Evolutionary conservation across 345 rosid genomes (phyloP), one percentile per base, ranked within the genome.

Genomic region (Erucastrum elatum): DNA sequence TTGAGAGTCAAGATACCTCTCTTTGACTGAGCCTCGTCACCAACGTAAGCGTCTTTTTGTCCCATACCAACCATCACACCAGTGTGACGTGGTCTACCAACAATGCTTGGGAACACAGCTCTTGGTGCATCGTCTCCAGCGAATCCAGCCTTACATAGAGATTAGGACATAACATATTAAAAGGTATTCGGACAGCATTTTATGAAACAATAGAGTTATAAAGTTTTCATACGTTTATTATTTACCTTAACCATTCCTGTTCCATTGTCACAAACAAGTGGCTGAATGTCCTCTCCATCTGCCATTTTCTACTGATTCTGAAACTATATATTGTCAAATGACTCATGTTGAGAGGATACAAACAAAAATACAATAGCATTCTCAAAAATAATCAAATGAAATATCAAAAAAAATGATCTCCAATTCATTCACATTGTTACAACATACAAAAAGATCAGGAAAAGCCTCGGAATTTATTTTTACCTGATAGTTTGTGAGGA

Each of bases 241-340:
- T 63, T 13, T 76, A 88, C 91, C 88, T 88, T 87, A 37, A 86
- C 91, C 91, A 87, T 87, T 84, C 87, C 87, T 12, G 89, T 87
- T 70, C 91, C 91, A 86, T 88, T 88, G 27, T 88, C 89, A 25
- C 86, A 85, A 8, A 87, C 89, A 71, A 87, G 90, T 56, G 90
- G 90, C 78, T 87, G 90, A 67, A 92, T 92, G 78, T 92, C 97
- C 87, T 92, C 96, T 1, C 86, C 87, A 41, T 93, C 98, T 4
- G 96, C 98, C 98, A 93, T 93, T 80, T 89, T 83, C 59, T 79
- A 84, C 2, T 34, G 68, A 76, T 39, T 27, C 35, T 75, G 21
- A 37, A 12, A 67, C 21, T 16, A 25, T 34, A 34, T 9, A 39
- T 25, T 6, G 10, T 6, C 58, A 21, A 25, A n/a, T 39, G 30